Conservation (phyloP, 106 monocot species). For the Dendrobium catenatum region DNA sequence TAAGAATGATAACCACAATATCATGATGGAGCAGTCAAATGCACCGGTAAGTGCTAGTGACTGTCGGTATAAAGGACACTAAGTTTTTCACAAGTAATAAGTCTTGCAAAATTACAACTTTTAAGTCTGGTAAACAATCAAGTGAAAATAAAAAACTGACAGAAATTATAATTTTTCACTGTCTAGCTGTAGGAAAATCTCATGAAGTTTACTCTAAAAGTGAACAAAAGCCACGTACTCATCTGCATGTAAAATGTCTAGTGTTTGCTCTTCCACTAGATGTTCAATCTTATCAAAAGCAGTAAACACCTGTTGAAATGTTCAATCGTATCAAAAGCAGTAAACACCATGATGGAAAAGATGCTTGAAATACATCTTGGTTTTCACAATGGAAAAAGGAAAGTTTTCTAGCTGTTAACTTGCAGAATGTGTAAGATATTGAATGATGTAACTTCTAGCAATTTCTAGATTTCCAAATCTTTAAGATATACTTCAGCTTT, state of each 20-base stretch:
- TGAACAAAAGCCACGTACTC: conserved; percentile 7
- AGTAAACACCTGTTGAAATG: neutral
- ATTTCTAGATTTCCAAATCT: neutral
- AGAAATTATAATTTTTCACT: neutral
- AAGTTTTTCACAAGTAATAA: neutral
- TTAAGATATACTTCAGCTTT: neutral
- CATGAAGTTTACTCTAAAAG: neutral
- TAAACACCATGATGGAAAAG: neutral
- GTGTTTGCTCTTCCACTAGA: conserved; percentile 5
- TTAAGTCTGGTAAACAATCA: neutral
- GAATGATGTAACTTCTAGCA: neutral
- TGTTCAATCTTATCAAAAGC: conserved; percentile 11
- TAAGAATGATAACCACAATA: neutral
- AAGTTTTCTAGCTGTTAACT: neutral
- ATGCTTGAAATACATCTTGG: neutral
- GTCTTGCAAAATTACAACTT: neutral
- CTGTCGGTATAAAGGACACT: neutral
- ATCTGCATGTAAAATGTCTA: conserved; percentile 5
- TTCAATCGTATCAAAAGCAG: conserved; percentile 8
- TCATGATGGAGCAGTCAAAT: neutral
- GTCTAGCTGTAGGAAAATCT: neutral
- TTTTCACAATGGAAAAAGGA: neutral
- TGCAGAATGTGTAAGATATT: neutral
- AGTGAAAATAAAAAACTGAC: neutral
- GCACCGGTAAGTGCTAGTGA: neutral